Evolutionary conservation across 164 flowering plant genomes (phyloP).

Genomic region (Magnolia changhungtana): DNA sequence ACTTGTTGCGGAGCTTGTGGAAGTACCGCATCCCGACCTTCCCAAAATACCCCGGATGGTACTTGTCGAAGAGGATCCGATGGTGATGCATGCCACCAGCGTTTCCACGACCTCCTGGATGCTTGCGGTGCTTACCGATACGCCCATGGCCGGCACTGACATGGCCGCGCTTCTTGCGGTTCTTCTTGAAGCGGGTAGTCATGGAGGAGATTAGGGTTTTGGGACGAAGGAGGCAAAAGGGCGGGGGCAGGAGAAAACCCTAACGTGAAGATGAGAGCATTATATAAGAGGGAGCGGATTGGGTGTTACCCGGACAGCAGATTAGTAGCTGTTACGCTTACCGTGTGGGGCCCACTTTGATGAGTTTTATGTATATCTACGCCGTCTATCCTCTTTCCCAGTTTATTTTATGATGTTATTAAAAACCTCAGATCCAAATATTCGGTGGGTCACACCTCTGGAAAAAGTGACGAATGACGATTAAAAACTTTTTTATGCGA

Average conservation of each 20-base stretch:
- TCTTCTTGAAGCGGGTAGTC: conserved; percentile 25
- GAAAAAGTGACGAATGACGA: too few relatives aligned
- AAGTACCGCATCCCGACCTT: conserved; percentile 24
- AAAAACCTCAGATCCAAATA: too few relatives aligned
- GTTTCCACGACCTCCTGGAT: conserved; percentile 22
- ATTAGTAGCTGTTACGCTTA: too few relatives aligned
- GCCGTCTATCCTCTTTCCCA: too few relatives aligned
- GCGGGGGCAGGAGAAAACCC: neutral
- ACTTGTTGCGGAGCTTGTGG: conserved; percentile 23
- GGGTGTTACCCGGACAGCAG: too few relatives aligned
- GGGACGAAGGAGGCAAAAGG: neutral
- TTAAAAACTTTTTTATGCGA: too few relatives aligned
- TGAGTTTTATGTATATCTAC: too few relatives aligned
- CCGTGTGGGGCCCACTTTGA: too few relatives aligned
- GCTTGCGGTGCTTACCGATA: conserved; percentile 24
- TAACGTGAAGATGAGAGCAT: too few relatives aligned
- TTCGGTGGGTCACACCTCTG: too few relatives aligned
- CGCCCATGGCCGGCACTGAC: conserved; percentile 25
- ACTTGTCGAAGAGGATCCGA: conserved; percentile 24
- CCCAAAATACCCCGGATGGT: conserved; percentile 24
- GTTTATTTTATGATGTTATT: too few relatives aligned
- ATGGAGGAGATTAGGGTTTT: neutral
- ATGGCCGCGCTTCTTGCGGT: conserved; percentile 23
- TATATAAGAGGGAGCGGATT: too few relatives aligned
- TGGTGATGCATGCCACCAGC: conserved; percentile 25